These are phyloP conservation scores for Metarhizium guizhouense DNA, from an alignment of 2,329 filamentous ascomycete genomes.

Conservation along the genomic window DNA sequence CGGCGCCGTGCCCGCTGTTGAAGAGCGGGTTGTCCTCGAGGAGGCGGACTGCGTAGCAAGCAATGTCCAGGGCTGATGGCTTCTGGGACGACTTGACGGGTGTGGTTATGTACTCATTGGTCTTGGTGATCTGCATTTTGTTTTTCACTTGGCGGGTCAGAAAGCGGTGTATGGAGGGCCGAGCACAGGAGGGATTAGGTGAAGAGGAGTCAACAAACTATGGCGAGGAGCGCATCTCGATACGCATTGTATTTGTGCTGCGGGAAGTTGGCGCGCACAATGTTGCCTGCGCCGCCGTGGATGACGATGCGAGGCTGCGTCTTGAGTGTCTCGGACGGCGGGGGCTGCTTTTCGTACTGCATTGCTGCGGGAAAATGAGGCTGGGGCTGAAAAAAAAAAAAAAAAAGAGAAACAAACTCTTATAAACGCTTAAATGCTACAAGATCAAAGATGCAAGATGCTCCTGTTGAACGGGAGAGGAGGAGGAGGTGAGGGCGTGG, in stretches of 20 bases:
- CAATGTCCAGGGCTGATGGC: conserved; percentile 60
- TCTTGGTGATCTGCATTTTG: conserved; percentile 30
- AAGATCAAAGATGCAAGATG: background rate
- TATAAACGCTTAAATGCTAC: background rate
- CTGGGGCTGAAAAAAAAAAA: no score
- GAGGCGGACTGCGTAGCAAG: conserved; percentile 63
- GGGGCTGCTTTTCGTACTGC: conserved; percentile 27
- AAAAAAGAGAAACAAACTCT: no score
- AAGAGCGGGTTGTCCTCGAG: conserved; percentile 77
- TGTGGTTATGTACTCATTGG: conserved; percentile 37
- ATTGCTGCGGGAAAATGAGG: background rate
- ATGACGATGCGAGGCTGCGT: conserved; percentile 54
- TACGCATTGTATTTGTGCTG: conserved; percentile 49
- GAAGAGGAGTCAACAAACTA: conserved; percentile 32
- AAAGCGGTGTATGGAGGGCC: no score
- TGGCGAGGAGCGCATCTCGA: conserved; percentile 49
- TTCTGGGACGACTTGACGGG: background rate
- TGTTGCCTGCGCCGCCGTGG: conserved; percentile 66
- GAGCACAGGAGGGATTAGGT: no score
- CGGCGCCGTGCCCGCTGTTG: conserved; percentile 76
- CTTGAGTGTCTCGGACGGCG: conserved; percentile 5
- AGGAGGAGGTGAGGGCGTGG: background rate
- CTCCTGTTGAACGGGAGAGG: background rate
- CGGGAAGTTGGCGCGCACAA: conserved; percentile 49
- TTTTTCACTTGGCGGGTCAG: background rate